Evolutionary conservation across 2,329 filamentous ascomycete species (phyloP).

Genomic region (Coniochaeta sp.): DNA sequence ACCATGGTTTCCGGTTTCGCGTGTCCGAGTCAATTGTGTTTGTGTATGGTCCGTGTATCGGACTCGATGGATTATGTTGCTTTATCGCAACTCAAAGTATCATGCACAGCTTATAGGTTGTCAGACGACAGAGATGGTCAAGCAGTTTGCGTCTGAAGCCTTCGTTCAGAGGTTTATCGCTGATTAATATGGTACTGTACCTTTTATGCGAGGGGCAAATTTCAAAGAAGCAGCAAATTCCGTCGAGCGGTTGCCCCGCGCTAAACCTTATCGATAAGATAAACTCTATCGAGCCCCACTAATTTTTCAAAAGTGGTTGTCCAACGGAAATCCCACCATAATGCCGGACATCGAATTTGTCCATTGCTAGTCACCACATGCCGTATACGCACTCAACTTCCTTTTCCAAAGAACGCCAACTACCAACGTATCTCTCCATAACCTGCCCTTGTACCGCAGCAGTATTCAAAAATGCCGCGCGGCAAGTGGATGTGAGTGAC

Average conservation of each 20-base stretch:
- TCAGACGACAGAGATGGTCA: neutral
- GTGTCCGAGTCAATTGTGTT: neutral
- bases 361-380: neutral
- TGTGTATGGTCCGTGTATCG: neutral
- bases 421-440: neutral
- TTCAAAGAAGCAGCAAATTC: constrained; percentile 22
- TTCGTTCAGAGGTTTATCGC: neutral
- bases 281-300: constrained; percentile 3
- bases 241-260: constrained; percentile 4
- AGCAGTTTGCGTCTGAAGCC: neutral
- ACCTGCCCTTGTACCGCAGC: neutral
- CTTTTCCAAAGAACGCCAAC: neutral
- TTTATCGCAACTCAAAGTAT: neutral
- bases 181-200: no score
- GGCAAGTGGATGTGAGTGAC: constrained; percentile 62
- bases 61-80: neutral
- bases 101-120: neutral
- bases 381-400: neutral
- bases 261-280: constrained; percentile 10
- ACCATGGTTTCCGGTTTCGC: constrained; percentile 38
- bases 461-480: constrained; percentile 57
- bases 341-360: neutral
- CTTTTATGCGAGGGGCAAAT: constrained; percentile 39
- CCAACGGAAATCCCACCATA: neutral
- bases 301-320: neutral